Percentiles rank a stretch among this genome's conserved stretches.
phyloP scores from a whole-genome alignment of 148 eudicot genomes.

The Arctostaphylos glauca region DNA sequence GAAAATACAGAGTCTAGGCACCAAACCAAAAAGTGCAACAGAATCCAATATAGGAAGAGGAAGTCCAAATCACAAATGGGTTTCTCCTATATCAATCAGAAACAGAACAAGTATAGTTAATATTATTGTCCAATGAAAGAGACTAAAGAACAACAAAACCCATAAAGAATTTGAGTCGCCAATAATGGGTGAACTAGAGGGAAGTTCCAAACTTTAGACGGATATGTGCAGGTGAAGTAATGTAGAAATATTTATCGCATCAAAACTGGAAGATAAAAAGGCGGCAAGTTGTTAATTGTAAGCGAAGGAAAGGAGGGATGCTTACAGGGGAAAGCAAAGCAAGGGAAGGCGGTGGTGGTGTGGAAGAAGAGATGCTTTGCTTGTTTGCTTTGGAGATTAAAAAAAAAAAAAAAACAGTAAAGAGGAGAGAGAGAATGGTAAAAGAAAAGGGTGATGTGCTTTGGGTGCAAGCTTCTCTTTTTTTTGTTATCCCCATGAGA shows the following conservation, averaged over 20 bases:
- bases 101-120: not conserved
- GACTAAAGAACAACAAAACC: conserved; percentile 19
- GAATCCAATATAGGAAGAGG: conserved; percentile 3
- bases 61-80: not conserved
- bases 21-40: not conserved
- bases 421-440: not conserved
- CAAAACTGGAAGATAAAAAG: not conserved
- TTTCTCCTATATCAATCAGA: not conserved
- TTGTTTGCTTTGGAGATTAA: conserved; percentile 13
- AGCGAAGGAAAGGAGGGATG: conserved; percentile 71
- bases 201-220: conserved; percentile 38
- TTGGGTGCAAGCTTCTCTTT: conserved; percentile 19
- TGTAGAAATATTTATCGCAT: not conserved
- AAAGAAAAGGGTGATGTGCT: conserved; percentile 14
- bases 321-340: conserved; percentile 40
- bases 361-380: conserved; percentile 26
- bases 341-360: not conserved
- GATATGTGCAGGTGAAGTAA: conserved; percentile 20
- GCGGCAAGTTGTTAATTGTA: conserved; percentile 59
- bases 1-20: not conserved
- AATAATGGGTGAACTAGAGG: conserved; percentile 22
- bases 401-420: not conserved
- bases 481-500: not conserved
- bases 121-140: not conserved
- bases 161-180: conserved; percentile 20